Base-by-base conservation (phyloP, 2,329 filamentous ascomycete species). In the Beauveria varroae region DNA sequence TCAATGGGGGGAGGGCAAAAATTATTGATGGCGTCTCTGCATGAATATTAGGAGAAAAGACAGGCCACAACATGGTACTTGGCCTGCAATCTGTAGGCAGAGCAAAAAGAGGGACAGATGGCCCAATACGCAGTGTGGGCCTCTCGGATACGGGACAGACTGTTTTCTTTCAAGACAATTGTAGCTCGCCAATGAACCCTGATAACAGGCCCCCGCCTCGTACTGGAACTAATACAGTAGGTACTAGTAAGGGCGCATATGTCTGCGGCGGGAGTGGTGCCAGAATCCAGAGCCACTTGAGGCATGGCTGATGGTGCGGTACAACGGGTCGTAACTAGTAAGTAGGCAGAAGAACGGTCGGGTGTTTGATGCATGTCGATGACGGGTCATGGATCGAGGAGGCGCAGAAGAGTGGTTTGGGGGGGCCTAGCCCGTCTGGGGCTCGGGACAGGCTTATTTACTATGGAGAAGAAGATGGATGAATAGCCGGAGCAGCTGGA, bases 111-210 rank as follows among this genome's bases (percentile, higher is more conserved):
- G 41, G 34, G 41, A 22, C 49, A n/a, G 26, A n/a, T 37, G 49
- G 43, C 41, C 24, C 24, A 56, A 56, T 34, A 46, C 41, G 26
- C 43, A 46, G 44, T 50, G 57, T 51, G 57, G 47, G 47, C 47
- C 56, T 37, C n/a, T 37, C n/a, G 47, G 47, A 59, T 59, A 59
- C 57, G 57, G 57, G 57, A 59, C 47, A 51, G 34, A 59, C 34
- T 30, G 44, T 47, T 59, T 30, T 59, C 14, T 37, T 37, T 52
- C 55, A 37, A 47, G 41, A 34, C 43, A 22, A 44, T 28, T 22
- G n/a, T 30, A 16, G 41, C 53, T 51, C 26, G 18, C 26, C 49
- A 34, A 34, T 41, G 41, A 43, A 20, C 18, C 24, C 3, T 37
- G 28, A 28, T 40, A 8, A 55, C 6, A 20, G 8, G 54, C 5